Percentiles rank a stretch among this genome's conserved stretches.
These are phyloP conservation scores for Beta lomatogona DNA, from an alignment of 179 eudicot genomes.

Conservation along the genomic window DNA sequence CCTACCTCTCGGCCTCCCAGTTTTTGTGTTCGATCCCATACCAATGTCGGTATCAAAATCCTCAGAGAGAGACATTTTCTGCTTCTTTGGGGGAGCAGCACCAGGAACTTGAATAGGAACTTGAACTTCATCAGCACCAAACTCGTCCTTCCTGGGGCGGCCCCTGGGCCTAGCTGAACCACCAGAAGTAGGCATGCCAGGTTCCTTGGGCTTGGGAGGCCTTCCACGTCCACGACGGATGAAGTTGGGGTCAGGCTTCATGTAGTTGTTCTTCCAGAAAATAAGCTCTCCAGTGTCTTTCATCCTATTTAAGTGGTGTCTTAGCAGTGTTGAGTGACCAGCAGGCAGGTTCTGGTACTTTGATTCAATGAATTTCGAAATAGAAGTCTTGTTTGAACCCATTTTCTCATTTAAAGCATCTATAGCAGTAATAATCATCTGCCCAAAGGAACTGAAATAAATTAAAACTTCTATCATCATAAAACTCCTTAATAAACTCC, in stretches of 20 bases:
- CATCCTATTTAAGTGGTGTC: slow-evolving; percentile 57
- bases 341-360: slow-evolving; percentile 62
- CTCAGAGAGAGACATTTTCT: slow-evolving; percentile 37
- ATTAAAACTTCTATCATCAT: background rate
- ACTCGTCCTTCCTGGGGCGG: slow-evolving; percentile 58
- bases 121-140: slow-evolving; percentile 17
- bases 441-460: slow-evolving; percentile 13
- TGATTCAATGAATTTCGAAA: slow-evolving; percentile 63
- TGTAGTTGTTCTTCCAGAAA: slow-evolving; percentile 67
- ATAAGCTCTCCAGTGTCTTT: slow-evolving; percentile 60
- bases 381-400: slow-evolving; percentile 68
- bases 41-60: slow-evolving; percentile 18
- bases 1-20: slow-evolving; percentile 55
- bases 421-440: slow-evolving; percentile 73
- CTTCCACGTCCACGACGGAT: slow-evolving; percentile 76
- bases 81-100: slow-evolving; percentile 29
- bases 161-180: slow-evolving; percentile 45
- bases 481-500: slow-evolving; percentile 3
- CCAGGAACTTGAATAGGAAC: slow-evolving; percentile 1
- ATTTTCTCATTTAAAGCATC: slow-evolving; percentile 56
- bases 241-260: slow-evolving; percentile 54
- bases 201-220: slow-evolving; percentile 69
- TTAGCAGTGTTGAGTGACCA: slow-evolving; percentile 51
- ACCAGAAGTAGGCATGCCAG: slow-evolving; percentile 22
- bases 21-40: slow-evolving; percentile 20